Evolutionary conservation across 1,284 basidiomycete genomes (phyloP).

Genomic region (Rhodotorula sp.): DNA sequence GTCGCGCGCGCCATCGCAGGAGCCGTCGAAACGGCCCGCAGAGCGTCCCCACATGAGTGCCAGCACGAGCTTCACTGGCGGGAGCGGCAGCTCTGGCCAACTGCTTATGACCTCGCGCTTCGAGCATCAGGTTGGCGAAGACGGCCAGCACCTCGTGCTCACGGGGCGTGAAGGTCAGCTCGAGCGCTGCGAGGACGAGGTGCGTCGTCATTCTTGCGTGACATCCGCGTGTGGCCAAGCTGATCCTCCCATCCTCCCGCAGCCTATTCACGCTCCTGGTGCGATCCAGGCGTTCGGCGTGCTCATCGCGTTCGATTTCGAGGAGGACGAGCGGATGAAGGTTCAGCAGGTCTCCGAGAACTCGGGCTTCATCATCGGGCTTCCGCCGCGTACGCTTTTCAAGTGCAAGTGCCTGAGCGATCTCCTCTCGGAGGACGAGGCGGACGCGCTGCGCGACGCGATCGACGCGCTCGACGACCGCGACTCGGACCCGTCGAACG

Average conservation of each 20-base stretch:
- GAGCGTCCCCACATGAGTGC: too few species aligned
- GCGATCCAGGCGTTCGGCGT: constrained; percentile 85
- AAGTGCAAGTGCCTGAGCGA: constrained; percentile 74
- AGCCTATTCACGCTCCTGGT: constrained; percentile 80
- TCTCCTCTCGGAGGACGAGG: constrained; percentile 68
- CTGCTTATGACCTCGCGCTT: constrained; percentile 64
- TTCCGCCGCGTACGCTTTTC: constrained; percentile 77
- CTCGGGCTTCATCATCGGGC: constrained; percentile 67
- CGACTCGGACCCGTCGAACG: constrained; percentile 28
- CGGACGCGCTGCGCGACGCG: constrained; percentile 69
- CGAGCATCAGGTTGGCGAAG: constrained; percentile 65
- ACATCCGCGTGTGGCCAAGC: too few species aligned
- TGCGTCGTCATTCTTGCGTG: too few species aligned
- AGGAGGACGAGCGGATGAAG: constrained; percentile 62
- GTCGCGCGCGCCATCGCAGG: neutral
- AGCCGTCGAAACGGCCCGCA: neutral
- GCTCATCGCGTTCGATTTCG: constrained; percentile 72
- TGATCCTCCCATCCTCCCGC: neutral
- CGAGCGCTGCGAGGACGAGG: constrained; percentile 77
- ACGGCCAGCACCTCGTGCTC: constrained; percentile 72
- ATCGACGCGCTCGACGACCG: constrained; percentile 43
- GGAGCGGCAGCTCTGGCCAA: constrained; percentile 4
- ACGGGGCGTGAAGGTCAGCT: constrained; percentile 70
- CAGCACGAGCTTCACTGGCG: constrained; percentile 3
- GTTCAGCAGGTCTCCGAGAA: constrained; percentile 84